Conservation (phyloP, 768 basidiomycete species). For the Tulasnella sp. region DNA sequence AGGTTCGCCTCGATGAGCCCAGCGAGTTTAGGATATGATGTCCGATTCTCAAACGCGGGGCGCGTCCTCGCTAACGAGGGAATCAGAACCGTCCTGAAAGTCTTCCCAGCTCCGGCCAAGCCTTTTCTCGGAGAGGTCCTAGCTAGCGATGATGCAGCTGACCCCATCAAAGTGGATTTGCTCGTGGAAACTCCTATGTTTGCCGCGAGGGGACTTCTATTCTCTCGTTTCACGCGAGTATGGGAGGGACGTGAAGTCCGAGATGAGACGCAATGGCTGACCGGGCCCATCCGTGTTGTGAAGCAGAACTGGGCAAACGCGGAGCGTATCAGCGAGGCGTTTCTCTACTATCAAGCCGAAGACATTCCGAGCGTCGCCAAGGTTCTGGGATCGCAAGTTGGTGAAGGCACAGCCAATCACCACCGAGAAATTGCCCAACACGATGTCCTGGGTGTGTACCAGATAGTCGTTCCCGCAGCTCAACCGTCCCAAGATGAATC, state of each 20-base stretch:
- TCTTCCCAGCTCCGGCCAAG: not conserved
- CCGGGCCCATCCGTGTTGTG: not conserved
- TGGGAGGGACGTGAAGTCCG: not conserved
- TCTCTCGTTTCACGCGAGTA: not conserved
- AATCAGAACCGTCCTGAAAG: not conserved
- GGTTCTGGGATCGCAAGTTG: not conserved
- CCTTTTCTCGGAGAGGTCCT: not conserved
- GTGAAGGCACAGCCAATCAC: not conserved
- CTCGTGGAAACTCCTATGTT: not conserved
- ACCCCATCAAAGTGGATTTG: not conserved
- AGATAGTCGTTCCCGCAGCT: no score
- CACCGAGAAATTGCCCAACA: not conserved
- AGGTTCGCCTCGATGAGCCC: slow-evolving; percentile 11
- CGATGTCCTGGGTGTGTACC: not conserved
- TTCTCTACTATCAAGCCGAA: not conserved
- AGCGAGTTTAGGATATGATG: not conserved
- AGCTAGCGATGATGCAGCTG: not conserved
- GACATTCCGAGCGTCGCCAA: not conserved
- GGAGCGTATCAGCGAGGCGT: not conserved
- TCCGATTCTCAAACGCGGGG: slow-evolving; percentile 17
- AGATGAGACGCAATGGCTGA: not conserved
- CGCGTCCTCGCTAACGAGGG: not conserved
- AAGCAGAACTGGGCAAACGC: not conserved
- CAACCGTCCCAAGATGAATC: not conserved
- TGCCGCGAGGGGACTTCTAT: not conserved